Conservation (phyloP, 768 basidiomycete species). For the Auricularia sp. region DNA sequence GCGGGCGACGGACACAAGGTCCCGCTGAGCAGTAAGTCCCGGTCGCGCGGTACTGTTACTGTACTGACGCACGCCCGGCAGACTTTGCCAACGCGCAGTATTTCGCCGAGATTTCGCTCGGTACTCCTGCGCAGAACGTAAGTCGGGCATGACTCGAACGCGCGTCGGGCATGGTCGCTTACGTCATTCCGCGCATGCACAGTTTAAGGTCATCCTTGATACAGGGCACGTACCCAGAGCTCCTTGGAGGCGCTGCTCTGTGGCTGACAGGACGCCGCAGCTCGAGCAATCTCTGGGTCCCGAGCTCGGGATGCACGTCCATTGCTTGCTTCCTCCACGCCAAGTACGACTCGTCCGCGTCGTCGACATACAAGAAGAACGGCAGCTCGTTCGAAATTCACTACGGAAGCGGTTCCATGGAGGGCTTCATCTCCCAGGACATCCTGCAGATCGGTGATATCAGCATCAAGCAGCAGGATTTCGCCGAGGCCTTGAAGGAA, state of each 20-base stretch:
- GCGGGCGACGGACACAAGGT: slow-evolving; percentile 71
- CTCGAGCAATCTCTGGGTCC: slow-evolving; percentile 92
- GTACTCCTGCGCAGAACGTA: slow-evolving; percentile 73
- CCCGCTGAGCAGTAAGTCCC: slow-evolving; percentile 73
- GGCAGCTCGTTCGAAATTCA: slow-evolving; percentile 82
- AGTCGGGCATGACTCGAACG: slow-evolving; percentile 17
- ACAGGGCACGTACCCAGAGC: slow-evolving; percentile 53
- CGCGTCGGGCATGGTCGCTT: not conserved
- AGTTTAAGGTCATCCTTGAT: slow-evolving; percentile 94
- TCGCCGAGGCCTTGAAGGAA: slow-evolving; percentile 92
- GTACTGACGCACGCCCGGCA: slow-evolving; percentile 20
- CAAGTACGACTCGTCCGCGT: slow-evolving; percentile 77
- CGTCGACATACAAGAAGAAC: slow-evolving; percentile 83
- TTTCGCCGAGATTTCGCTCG: slow-evolving; percentile 77
- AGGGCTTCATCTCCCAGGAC: slow-evolving; percentile 90
- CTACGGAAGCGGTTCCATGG: slow-evolving; percentile 94
- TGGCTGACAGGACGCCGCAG: slow-evolving; percentile 24
- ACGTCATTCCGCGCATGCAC: slow-evolving; percentile 9
- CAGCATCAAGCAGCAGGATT: slow-evolving; percentile 62
- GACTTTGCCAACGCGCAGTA: slow-evolving; percentile 99
- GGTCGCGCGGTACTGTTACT: slow-evolving; percentile 3
- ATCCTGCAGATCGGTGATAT: slow-evolving; percentile 74
- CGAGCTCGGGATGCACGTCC: slow-evolving; percentile 67
- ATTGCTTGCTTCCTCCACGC: slow-evolving; percentile 90
- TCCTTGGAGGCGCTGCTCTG: not conserved